Evolutionary conservation across 495 filamentous ascomycete genomes (phyloP).

Genomic region (Gamarada debralockiae): DNA sequence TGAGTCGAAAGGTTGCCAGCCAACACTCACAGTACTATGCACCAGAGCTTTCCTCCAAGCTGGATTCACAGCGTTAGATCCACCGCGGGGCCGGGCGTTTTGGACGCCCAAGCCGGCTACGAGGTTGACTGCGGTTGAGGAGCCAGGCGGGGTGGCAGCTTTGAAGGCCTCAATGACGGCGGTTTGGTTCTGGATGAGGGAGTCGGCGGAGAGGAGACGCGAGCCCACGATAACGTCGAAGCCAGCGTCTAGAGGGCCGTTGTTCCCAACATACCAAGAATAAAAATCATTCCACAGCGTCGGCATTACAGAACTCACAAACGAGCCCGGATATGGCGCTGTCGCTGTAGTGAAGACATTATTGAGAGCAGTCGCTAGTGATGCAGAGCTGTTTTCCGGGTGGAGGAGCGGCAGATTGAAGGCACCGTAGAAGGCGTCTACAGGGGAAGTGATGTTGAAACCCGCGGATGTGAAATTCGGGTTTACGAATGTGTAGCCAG

Average conservation of each 20-base stretch:
- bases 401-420: not conserved
- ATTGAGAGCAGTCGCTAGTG: conserved; percentile 22
- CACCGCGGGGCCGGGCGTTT: conserved; percentile 9
- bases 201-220: too few relatives aligned
- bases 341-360: conserved; percentile 27
- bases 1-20: conserved; percentile 13
- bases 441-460: not conserved
- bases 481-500: not conserved
- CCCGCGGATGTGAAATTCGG: too few relatives aligned
- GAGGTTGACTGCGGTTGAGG: not conserved
- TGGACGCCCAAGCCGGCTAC: conserved; percentile 4
- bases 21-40: conserved; percentile 20
- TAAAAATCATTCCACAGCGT: conserved; percentile 26
- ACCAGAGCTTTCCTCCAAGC: conserved; percentile 43
- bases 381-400: not conserved
- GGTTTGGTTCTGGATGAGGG: too few relatives aligned
- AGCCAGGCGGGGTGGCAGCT: not conserved
- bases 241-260: conserved; percentile 32
- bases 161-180: conserved; percentile 23
- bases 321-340: not conserved
- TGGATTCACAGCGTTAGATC: conserved; percentile 29
- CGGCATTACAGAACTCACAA: not conserved
- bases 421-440: conserved; percentile 7
- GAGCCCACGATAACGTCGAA: conserved; percentile 4
- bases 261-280: conserved; percentile 38